Base-by-base conservation (phyloP, 495 filamentous ascomycete species). In the Letharia lupina region DNA sequence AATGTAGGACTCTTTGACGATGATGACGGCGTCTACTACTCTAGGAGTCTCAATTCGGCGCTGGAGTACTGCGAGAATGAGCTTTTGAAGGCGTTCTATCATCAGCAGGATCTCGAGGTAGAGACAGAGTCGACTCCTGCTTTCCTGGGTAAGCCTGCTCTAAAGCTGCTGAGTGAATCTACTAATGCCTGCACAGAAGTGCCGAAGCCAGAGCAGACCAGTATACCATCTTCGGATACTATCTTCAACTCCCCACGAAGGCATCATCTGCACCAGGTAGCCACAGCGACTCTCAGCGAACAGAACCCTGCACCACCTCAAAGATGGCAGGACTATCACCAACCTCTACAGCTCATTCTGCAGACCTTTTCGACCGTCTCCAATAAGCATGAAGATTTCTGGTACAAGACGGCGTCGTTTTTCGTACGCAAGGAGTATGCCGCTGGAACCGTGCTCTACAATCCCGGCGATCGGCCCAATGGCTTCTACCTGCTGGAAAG, bases 21-120 rank as follows among this genome's bases (percentile, higher is more conserved):
- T 35, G 86, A 80, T 45, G 83, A 85, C 18, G 82, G 84, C 11
- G 87, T 91, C 35, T 83, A 85, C 65, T 84, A 96, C 23, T 93
- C 96, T 66, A 89, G 89, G 64, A 89, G 95, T 67, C 83, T 98
- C 57, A 98, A 98, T 75, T 89, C 88, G 6, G 94, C 92, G 0
- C 81, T 98, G 3, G 95, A 98, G 71, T 89, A 83, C 71, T 96
- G 93, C 75, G 94, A 98, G 75, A 98, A 98, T 70, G 89, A 96
- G 65, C 90, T 96, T 35, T 81, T 98, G 16, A 90, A 92, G 68
- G 87, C 88, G 0, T 89, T 96, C 66, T 96, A 94, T 72, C 83
- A 77, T 62, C 79, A 80, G 45, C 65, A 64, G 16, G 67, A 75
- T 20, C 39, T 54, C 57, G 56, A 70, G 23, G 58, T 54, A 6